Evolutionary conservation across 1,139 yeast genomes (phyloP), one percentile per base, ranked within the genome.

Genomic region (Kodamaea sp.): DNA sequence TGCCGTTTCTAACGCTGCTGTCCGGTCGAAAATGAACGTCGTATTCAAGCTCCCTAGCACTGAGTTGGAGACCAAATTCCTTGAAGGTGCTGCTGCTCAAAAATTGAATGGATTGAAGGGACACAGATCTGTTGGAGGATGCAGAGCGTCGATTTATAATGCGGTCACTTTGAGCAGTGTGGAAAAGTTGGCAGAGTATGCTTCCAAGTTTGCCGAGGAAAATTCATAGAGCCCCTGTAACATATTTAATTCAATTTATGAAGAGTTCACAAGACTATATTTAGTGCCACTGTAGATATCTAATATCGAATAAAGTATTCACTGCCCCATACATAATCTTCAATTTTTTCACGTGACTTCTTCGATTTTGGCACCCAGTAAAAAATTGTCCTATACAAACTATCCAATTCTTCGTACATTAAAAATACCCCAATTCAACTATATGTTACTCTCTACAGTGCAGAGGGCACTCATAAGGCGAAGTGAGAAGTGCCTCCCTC

Each of bases 81-180:
- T 90, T 42, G 66, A 76, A 42, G 79, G 72, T 33, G 85, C 88
- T 3, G 75, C 64, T 27, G 69, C 57, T 25, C 69, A 66, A 14
- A 55, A 61, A 1, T 69, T 90, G 44, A 66, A 78, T 10, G 97
- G 97, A 4, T 72, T 92, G 51, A 88, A 90, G 65, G 98, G 98
- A 18, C 97, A 92, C 59, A 78, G 98, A 59, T 86, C 96, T 7
- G 97, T 92, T 30, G 97, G 97, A 30, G 98, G 98, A 24, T 84
- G 90, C 66, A 83, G 98, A 62, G 92, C 95, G 14, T 89, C 97
- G 10, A 70, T 89, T 38, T 87, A 92, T 61, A 92, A 92, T 55
- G 97, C 97, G 10, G 86, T 92, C 29, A 59, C 80, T 7, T 66
- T 78, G 33, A 70, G 73, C 29, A 80, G 92, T 47, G 83, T 83